Evolutionary conservation across 148 eudicot species (phyloP).

Genomic region (Rhododendron mucronatum): DNA sequence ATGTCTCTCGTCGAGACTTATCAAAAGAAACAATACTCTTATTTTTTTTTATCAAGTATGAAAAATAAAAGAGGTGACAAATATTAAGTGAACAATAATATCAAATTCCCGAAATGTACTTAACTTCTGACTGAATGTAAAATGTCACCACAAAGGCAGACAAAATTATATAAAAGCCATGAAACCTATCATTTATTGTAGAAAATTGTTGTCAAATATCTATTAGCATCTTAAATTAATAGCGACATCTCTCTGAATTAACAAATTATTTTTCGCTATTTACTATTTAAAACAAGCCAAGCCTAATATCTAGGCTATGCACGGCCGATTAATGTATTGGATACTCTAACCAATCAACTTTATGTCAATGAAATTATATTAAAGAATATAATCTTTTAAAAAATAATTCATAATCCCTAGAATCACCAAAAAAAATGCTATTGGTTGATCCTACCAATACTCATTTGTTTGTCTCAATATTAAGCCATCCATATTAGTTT

Average conservation of each 20-base stretch:
- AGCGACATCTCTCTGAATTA: not conserved
- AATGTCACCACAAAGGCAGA: not conserved
- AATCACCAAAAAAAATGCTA: too few relatives aligned
- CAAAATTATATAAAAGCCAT: not conserved
- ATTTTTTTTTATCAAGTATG: not conserved
- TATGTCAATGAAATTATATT: too few relatives aligned
- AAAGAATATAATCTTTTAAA: too few relatives aligned
- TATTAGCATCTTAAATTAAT: not conserved
- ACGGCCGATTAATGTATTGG: too few relatives aligned
- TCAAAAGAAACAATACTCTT: not conserved
- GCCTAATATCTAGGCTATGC: too few relatives aligned
- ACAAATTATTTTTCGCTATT: not conserved
- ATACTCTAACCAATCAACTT: too few relatives aligned
- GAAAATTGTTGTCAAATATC: not conserved
- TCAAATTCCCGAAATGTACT: not conserved
- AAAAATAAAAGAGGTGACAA: not conserved
- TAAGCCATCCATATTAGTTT: too few relatives aligned
- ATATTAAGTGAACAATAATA: not conserved
- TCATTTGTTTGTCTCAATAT: too few relatives aligned
- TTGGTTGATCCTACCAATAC: too few relatives aligned
- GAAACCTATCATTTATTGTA: not conserved
- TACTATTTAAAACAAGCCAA: too few relatives aligned
- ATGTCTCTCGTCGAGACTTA: not conserved
- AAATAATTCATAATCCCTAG: too few relatives aligned
- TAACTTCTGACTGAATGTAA: not conserved